Base-by-base conservation (phyloP, 2,329 filamentous ascomycete species). In the Massarina eburnea region DNA sequence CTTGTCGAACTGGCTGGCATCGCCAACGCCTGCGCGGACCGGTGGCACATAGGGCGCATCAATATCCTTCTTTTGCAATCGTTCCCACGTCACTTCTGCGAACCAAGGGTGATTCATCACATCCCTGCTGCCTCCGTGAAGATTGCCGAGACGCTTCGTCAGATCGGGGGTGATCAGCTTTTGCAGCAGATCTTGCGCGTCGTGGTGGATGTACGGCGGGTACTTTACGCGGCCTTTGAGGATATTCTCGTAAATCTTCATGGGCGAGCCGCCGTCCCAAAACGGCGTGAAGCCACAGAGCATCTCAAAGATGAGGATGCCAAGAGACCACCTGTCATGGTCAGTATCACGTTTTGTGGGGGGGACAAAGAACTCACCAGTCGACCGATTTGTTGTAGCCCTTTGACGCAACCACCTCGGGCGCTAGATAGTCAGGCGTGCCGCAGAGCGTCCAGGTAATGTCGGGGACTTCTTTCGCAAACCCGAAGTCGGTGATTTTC, bases 231-330 rank as follows among this genome's bases (percentile, higher is more conserved):
- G 86, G 49, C 92, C 94, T 66, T 91, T 91, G 54, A 99, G 82
- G 64, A 99, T 99, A 71, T 99, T 99, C 76, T 99, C 94, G 75
- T 99, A 99, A 65, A 99, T 99, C 75, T 96, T 96, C 83, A 99
- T 95, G 2, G 94, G 92, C 35, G 90, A 96, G 44, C 92, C 94
- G 61, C 89, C 89, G 71, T 99, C 94, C 92, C 94, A 99, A 77
- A 99, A 99, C 4, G 94, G 94, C 4, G 94, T 99, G 73, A 96
- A 99, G 21, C 94, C 94, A 68, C 94, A 97, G 29, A 99, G 82
- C 94, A 99, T 99, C 79, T 99, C 94, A 71, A 96, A 99, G 71
- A 99, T 97, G 59, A 99, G 77, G 67, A 99, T 97, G 36, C 94
- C 94, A 47, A 99, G 80, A 42, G 92, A 97, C 94, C 94, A 99